Percentiles rank a stretch among this genome's conserved stretches.
Evolutionary conservation across 306 rosid species (phyloP).

Genomic region (Amphicarpaea edgeworthii): DNA sequence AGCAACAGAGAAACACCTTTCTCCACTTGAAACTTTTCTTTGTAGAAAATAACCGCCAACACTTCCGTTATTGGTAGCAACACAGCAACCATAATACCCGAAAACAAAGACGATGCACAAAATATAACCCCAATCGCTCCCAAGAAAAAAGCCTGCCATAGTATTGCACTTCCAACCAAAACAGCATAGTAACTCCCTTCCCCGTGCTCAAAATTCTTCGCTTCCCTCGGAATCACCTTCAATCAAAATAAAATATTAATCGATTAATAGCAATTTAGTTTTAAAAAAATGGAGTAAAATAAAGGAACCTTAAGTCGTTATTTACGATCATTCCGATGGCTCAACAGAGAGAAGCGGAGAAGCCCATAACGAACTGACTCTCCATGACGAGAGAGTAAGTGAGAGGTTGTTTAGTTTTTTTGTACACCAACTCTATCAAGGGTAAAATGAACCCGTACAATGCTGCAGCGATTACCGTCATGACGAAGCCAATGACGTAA

Average conservation of each 20-base stretch:
- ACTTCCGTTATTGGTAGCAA: slow-evolving; percentile 66
- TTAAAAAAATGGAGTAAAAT: no score
- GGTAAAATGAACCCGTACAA: slow-evolving; percentile 85
- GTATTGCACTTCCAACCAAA: slow-evolving; percentile 54
- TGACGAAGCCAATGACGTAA: slow-evolving; percentile 65
- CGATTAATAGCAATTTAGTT: no score
- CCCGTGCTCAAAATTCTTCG: slow-evolving; percentile 58
- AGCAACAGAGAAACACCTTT: slow-evolving; percentile 69
- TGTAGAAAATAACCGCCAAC: slow-evolving; percentile 68
- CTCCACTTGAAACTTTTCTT: slow-evolving; percentile 65
- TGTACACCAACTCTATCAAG: slow-evolving; percentile 64
- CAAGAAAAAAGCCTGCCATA: slow-evolving; percentile 79
- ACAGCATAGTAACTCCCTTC: slow-evolving; percentile 60
- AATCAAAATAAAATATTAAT: no score
- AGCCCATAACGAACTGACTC: slow-evolving; percentile 68
- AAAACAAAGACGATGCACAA: slow-evolving; percentile 69
- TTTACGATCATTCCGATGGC: slow-evolving; percentile 70
- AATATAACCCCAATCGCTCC: slow-evolving; percentile 81
- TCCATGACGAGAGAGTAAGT: slow-evolving; percentile 79
- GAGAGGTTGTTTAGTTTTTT: slow-evolving; percentile 60
- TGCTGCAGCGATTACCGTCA: slow-evolving; percentile 66
- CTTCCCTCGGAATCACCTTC: slow-evolving; percentile 86
- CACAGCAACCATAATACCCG: slow-evolving; percentile 66
- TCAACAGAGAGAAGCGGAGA: slow-evolving; percentile 72
- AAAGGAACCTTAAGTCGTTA: slow-evolving; percentile 79